Conservation (phyloP, 2,329 filamentous ascomycete species). For the Phaeosphaeriaceae sp. region DNA sequence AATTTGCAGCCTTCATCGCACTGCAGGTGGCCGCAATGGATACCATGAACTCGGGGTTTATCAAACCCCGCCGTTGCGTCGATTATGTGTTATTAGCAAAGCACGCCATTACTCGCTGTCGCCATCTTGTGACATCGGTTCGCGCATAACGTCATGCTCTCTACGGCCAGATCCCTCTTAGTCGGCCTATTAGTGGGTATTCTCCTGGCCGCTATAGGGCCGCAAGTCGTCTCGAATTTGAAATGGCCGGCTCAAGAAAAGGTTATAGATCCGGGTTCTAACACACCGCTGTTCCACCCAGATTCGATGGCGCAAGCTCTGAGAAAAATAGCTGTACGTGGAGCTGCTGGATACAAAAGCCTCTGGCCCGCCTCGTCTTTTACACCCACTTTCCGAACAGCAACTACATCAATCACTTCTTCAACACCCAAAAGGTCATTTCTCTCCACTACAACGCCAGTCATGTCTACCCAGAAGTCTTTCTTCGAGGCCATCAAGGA, state of each 20-base stretch:
- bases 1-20: not conserved
- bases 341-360: slow-evolving; percentile 28
- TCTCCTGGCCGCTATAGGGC: slow-evolving; percentile 34
- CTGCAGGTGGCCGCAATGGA: not conserved
- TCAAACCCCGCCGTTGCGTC: not conserved
- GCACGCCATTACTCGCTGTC: not conserved
- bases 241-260: slow-evolving; percentile 24
- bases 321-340: slow-evolving; percentile 41
- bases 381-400: slow-evolving; percentile 3
- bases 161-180: slow-evolving; percentile 26
- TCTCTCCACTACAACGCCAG: slow-evolving; percentile 32
- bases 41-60: not conserved
- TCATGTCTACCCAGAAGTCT: slow-evolving; percentile 49
- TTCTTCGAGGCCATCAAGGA: slow-evolving; percentile 70
- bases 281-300: slow-evolving; percentile 18
- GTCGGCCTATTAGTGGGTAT: slow-evolving; percentile 34
- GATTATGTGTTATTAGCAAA: slow-evolving; percentile 1
- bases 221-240: slow-evolving; percentile 22
- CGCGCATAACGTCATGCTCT: slow-evolving; percentile 23
- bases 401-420: slow-evolving; percentile 10
- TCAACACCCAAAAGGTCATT: slow-evolving; percentile 3
- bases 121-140: slow-evolving; percentile 8
- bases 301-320: slow-evolving; percentile 41
- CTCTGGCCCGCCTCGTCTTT: slow-evolving; percentile 9
- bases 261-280: not conserved